Evolutionary conservation across 1,284 basidiomycete genomes (phyloP), one percentile per base, ranked within the genome.

Genomic region (Cronartium quercuum): DNA sequence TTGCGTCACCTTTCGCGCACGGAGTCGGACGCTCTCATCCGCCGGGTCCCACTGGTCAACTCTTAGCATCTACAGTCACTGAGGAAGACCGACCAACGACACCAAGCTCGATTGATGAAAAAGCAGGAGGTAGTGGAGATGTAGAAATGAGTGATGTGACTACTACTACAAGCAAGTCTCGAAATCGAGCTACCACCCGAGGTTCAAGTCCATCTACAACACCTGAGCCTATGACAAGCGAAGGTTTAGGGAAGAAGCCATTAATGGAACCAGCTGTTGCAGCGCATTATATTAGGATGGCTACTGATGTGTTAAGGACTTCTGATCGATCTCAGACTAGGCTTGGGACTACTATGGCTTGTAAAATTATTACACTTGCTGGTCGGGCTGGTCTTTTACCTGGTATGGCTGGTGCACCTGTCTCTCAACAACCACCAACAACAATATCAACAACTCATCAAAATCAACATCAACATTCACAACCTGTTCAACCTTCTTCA

Each of bases 261-360:
- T 60, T 74, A n/a, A 74, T 74, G 71, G 71, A 66, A 37, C 63
- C 64, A 18, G 62, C 71, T 21, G 71, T 74, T 35, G 63, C 71
- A 2, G 71, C 64, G 5, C 71, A 74, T 37, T 74, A 74, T 40
- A 61, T 74, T 55, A 58, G 71, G 51, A 74, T 74, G 71, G 71
- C 71, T 37, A 66, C 63, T 34, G 71, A 74, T 38, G 71, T 74
- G 13, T 51, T 74, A 7, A 44, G 58, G 38, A 35, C 71, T 18
- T 66, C 51, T 60, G 71, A 74, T 38, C 37, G 71, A 60, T 74
- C 71, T 61, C 64, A 74, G 41, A 74, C 63, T 3, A 62, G 71
- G 60, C 62, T 74, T 34, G 71, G 47, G 13, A 74, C 71, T 7
- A 66, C 41, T n/a, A 74, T 74, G 71, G 71, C 71, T 38, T 38